These are phyloP conservation scores for Collybiopsis luxurians DNA, from an alignment of 768 basidiomycete genomes.

Conservation along the genomic window DNA sequence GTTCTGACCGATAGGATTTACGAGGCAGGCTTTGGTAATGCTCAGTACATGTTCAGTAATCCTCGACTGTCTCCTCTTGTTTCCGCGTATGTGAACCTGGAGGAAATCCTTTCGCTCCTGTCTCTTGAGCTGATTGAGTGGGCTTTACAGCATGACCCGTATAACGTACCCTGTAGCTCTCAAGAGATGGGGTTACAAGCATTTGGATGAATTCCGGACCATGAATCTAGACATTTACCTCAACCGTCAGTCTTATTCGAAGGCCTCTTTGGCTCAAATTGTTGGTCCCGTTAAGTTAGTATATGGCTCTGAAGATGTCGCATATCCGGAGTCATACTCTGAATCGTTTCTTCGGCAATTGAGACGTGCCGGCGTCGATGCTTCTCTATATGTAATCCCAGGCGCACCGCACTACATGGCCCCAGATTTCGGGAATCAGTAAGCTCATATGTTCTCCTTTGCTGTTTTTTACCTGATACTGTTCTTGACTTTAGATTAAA, in stretches of 20 bases:
- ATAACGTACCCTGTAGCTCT: neutral
- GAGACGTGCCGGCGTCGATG: constrained; percentile 16
- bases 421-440: constrained; percentile 12
- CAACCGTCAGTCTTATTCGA: neutral
- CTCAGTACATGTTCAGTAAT: constrained; percentile 1
- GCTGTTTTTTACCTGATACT: too few species aligned
- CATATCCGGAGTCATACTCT: constrained; percentile 14
- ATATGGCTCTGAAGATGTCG: constrained; percentile 19
- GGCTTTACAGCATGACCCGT: neutral
- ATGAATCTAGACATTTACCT: neutral
- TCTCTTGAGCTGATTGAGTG: too few species aligned
- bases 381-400: constrained; percentile 9
- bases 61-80: neutral
- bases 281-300: neutral
- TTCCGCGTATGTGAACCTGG: neutral
- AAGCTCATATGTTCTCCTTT: neutral
- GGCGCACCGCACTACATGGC: constrained; percentile 19
- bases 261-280: neutral
- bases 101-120: neutral
- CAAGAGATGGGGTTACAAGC: neutral
- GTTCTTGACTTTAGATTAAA: too few species aligned
- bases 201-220: neutral
- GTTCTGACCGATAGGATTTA: neutral
- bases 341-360: constrained; percentile 16
- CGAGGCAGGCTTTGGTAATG: neutral